These are phyloP conservation scores for Podosphaera aphanis DNA, from an alignment of 2,329 filamentous ascomycete species.

Conservation along the genomic window DNA sequence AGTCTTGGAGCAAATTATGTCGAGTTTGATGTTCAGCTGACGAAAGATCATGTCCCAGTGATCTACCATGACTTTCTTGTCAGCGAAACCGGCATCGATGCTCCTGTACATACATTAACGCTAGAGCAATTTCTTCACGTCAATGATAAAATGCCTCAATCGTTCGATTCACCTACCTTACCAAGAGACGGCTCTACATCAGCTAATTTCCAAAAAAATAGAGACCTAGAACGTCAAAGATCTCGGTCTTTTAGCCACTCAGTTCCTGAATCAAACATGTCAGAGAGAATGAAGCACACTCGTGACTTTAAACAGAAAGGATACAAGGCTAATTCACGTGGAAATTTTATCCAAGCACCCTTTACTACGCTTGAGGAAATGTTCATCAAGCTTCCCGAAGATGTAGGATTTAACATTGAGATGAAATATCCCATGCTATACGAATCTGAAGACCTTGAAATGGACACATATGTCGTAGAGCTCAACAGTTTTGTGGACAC, in stretches of 20 bases:
- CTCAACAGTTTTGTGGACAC: conserved; percentile 93
- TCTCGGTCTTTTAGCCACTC: conserved; percentile 15
- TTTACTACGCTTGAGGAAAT: conserved; percentile 91
- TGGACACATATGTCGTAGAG: conserved; percentile 91
- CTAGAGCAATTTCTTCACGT: conserved; percentile 89
- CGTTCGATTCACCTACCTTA: conserved; percentile 25
- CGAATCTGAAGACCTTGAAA: conserved; percentile 83
- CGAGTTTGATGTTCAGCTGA: conserved; percentile 77
- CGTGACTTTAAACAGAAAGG: conserved; percentile 85
- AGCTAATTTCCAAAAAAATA: conserved; percentile 6
- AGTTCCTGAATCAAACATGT: conserved; percentile 16
- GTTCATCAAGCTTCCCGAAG: conserved; percentile 60
- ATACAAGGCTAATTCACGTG: conserved; percentile 85
- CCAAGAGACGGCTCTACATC: conserved; percentile 8
- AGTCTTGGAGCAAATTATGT: conserved; percentile 66
- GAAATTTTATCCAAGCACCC: conserved; percentile 82
- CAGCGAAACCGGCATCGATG: conserved; percentile 91
- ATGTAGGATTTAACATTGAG: conserved; percentile 92
- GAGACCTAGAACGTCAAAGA: conserved; percentile 14
- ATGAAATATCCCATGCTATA: conserved; percentile 98
- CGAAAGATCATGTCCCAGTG: conserved; percentile 94
- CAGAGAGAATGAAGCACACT: conserved; percentile 91
- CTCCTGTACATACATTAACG: conserved; percentile 83
- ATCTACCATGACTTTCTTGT: conserved; percentile 98
- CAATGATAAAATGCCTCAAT: conserved; percentile 24